Conservation (phyloP, 768 basidiomycete species). For the Termitomyces sp. region DNA sequence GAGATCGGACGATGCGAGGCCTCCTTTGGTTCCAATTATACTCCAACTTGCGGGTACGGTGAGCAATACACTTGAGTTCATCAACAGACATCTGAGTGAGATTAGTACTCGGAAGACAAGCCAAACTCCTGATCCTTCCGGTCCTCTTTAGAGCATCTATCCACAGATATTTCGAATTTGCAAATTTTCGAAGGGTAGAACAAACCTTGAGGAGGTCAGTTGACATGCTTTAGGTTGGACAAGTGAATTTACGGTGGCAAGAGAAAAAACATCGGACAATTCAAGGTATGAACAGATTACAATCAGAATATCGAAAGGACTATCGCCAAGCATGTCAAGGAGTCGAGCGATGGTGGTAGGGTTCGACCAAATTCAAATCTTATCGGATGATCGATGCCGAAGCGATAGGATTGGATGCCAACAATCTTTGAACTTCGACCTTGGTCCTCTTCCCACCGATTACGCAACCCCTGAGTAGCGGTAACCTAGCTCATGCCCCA, state of each 20-base stretch:
- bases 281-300: constrained; percentile 7
- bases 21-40: background rate
- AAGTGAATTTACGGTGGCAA: background rate
- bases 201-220: constrained; percentile 6
- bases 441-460: no score
- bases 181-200: constrained; percentile 8
- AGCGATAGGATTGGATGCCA: background rate
- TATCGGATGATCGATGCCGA: no score
- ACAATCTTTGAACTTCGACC: no score
- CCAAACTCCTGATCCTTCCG: background rate
- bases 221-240: background rate
- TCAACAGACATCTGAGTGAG: background rate
- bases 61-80: background rate
- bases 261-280: constrained; percentile 5
- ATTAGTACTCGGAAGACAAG: background rate
- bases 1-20: background rate
- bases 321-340: background rate
- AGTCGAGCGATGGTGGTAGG: no score
- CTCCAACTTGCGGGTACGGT: background rate
- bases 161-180: background rate
- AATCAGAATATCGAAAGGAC: constrained; percentile 1
- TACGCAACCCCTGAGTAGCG: no score
- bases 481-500: no score
- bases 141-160: background rate
- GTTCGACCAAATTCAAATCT: no score